Evolutionary conservation across 805 yeast species (phyloP).

Genomic region (Saturnispora hagleri): DNA sequence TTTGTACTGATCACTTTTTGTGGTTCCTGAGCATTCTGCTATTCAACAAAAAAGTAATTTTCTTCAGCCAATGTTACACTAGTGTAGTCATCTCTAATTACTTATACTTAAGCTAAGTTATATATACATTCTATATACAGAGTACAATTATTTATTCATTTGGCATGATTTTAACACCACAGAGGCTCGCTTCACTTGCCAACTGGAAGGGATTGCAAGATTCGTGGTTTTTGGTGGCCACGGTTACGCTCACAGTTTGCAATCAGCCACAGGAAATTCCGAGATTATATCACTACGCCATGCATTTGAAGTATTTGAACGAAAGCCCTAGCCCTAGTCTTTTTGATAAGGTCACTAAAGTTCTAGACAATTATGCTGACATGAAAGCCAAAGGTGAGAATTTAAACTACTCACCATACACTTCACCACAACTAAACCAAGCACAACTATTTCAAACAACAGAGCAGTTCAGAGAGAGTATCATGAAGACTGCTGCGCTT

Average conservation of each 20-base stretch:
- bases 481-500: conserved; percentile 69
- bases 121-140: too few relatives aligned
- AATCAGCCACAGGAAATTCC: conserved; percentile 80
- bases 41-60: neutral
- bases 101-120: neutral
- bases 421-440: neutral
- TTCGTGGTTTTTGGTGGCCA: conserved; percentile 72
- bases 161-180: conserved; percentile 38
- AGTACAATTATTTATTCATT: too few relatives aligned
- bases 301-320: conserved; percentile 24
- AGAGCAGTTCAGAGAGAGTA: conserved; percentile 60
- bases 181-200: conserved; percentile 44
- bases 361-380: conserved; percentile 22
- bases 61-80: neutral
- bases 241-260: conserved; percentile 72
- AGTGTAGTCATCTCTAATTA: neutral
- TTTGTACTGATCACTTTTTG: conserved; percentile 10
- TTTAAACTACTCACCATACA: conserved; percentile 14
- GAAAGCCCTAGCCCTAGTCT: conserved; percentile 13
- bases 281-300: conserved; percentile 59
- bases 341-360: conserved; percentile 9
- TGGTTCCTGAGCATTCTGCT: neutral
- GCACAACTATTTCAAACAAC: conserved; percentile 21
- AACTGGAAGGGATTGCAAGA: conserved; percentile 44
- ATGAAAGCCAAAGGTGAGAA: conserved; percentile 15